Percentiles rank a stretch among this genome's conserved stretches.
phyloP scores from a whole-genome alignment of 2,329 filamentous ascomycete species.

The Fonsecaea nubica region DNA sequence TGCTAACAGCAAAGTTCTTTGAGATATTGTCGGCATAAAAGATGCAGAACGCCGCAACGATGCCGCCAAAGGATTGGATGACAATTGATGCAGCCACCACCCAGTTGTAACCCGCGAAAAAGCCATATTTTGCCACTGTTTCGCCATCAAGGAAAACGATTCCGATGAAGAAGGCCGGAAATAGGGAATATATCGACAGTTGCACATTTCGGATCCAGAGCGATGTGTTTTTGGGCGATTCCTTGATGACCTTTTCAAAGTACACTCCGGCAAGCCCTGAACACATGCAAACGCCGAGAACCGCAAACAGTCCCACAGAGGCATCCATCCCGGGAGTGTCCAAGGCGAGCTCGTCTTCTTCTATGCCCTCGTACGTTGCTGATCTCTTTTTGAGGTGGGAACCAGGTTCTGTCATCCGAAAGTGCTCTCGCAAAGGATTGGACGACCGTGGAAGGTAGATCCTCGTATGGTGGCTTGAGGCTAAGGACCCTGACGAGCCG shows the following conservation, averaged over 20 bases:
- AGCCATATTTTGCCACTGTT: conserved; percentile 81
- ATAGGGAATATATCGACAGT: conserved; percentile 90
- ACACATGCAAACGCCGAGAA: conserved; percentile 76
- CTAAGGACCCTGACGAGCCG: conserved; percentile 61
- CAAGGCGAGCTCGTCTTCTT: conserved; percentile 61
- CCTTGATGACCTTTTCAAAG: conserved; percentile 83
- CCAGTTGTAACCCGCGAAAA: conserved; percentile 94
- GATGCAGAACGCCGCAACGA: conserved; percentile 82
- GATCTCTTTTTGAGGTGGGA: conserved; percentile 70
- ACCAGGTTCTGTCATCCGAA: conserved; percentile 51
- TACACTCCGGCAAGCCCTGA: conserved; percentile 80
- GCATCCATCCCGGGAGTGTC: conserved; percentile 71
- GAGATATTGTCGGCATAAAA: conserved; percentile 87
- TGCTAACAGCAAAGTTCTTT: conserved; percentile 91
- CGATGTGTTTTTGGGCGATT: conserved; percentile 75
- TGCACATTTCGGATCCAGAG: conserved; percentile 96
- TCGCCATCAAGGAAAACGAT: conserved; percentile 86
- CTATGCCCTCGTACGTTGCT: conserved; percentile 88
- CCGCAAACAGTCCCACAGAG: conserved; percentile 77
- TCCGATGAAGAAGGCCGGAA: conserved; percentile 84
- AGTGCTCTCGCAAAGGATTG: conserved; percentile 74
- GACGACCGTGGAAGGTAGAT: conserved; percentile 78
- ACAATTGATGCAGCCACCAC: conserved; percentile 85
- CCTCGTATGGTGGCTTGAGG: conserved; percentile 62
- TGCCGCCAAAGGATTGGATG: conserved; percentile 81